Evolutionary conservation across 768 basidiomycete genomes (phyloP), one percentile per base, ranked within the genome.

Genomic region (Mycena indigotica): DNA sequence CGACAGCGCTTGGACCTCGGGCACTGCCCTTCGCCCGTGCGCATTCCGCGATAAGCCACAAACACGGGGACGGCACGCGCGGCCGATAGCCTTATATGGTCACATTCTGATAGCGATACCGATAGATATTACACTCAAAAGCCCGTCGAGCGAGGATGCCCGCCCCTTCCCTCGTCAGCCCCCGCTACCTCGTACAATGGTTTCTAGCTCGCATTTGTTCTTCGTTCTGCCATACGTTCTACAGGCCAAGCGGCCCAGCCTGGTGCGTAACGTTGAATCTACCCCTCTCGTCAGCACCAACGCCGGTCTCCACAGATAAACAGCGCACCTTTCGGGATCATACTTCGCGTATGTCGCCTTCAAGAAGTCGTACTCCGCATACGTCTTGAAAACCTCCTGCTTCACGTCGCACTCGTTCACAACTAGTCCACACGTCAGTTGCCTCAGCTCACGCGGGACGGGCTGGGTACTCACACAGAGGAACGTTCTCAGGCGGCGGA

Each of bases 251-350:
- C 8, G 32, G 32, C 17, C 32, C 32, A 8, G 8, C 10, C 32
- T 35, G 32, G 32, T 35, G 32, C 17, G 8, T 8, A 8, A 35
- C 32, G 32, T 35, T 35, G 32, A 35, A 35, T 17, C 32, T 35
- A 35, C 32, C 10, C 32, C 32, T 17, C 10, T 35, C 32, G 10
- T 35, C 17, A 8, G 17, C 10, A 8, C 8, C 17, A 35, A 17
- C 32, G 32, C 32, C 10, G 17, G 8, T 8, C 8, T 8, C 8
- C 17, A 17, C 8, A 17, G 17, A 35, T 17, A 35, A 35, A 17
- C 32, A 17, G 32, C 56, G 8, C 29, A 63, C 61, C 60, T 54
- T n/a, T 38, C 53, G 8, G 61, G 61, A 52, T 63, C 61, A 40
- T 63, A 63, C 30, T 63, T 63, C 13, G 25, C 21, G 35, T 63